phyloP scores from a whole-genome alignment of 257 asterid genomes.

The Solanum bulbocastanum region DNA sequence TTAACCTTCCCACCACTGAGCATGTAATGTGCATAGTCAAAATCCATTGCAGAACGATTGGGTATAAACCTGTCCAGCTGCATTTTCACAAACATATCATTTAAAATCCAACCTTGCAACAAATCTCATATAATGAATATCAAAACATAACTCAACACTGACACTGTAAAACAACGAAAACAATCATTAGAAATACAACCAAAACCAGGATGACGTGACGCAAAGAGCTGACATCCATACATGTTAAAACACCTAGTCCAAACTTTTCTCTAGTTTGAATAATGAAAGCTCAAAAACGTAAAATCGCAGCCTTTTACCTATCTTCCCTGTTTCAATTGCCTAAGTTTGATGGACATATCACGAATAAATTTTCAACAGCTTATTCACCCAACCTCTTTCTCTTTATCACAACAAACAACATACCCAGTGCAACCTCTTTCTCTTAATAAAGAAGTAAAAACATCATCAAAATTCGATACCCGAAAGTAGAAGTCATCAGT shows the following conservation, averaged over 20 bases:
- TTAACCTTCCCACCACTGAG: conserved; percentile 61
- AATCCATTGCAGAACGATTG: conserved; percentile 89
- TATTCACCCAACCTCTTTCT: not conserved
- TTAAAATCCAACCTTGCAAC: not conserved
- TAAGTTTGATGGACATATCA: not conserved
- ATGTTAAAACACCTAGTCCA: not conserved
- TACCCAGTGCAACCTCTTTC: not conserved
- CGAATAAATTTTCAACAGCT: not conserved
- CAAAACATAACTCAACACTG: not conserved
- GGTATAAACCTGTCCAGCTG: conserved; percentile 98
- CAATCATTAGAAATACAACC: not conserved
- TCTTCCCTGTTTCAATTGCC: not conserved
- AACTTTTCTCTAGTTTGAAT: not conserved
- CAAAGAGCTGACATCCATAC: not conserved
- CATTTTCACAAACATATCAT: not conserved
- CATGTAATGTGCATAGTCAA: conserved; percentile 84
- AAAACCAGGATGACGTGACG: not conserved
- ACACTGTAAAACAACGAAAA: not conserved
- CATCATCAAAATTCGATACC: not conserved
- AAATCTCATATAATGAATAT: not conserved
- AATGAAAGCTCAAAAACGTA: not conserved
- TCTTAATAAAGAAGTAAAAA: not conserved
- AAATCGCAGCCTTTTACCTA: not conserved
- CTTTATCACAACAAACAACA: not conserved
- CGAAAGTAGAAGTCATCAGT: not conserved